Base-by-base conservation (phyloP, 2,329 filamentous ascomycete species). In the Fusarium udum region DNA sequence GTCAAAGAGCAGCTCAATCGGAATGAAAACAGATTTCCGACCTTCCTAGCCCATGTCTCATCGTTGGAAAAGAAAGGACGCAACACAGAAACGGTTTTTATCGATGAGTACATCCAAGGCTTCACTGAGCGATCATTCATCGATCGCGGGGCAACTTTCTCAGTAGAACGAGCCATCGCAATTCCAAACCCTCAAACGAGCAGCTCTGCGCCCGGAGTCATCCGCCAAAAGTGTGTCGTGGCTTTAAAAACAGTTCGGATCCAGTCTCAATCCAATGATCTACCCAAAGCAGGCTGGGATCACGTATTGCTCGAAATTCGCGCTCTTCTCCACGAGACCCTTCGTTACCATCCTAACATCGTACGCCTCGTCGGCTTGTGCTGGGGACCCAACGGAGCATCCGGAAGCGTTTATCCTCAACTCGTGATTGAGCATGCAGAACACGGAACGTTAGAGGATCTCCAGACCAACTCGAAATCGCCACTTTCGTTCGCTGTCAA, bases 291-390 rank as follows among this genome's bases (percentile, higher is more conserved):
- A 56, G 58, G 58, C 14, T 61, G 58, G 58, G 58, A 61, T 2
- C 58, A 61, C 14, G 58, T 61, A 3, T 20, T 61, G 36, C 58
- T 61, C 48, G 58, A 61, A 56, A 61, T 61, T 20, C 58, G 58
- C 18, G 58, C 58, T 34, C 48, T 61, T 5, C n/a, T 61, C 0
- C 58, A 61, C 20, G 58, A 61, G 15, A 61, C 58, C 32, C 58
- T 61, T 13, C 48, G 58, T 0, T 61, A 61, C 1, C 58, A 61
- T 0, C 58, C 58, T 0, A 61, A 42, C 2, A 43, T 61, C 46
- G 58, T 61, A 1, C 58, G 58, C 1, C 48, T 61, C 1, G 40
- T 61, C 11, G 58, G 58, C 8, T 5, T 61, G 2, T 61, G 46
- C 8, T 61, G 58, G 58, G 58, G 58, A 3, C n/a, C 48, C 1